These are phyloP conservation scores for Phylloporus sp. DNA, from an alignment of 768 basidiomycete species.

Conservation along the genomic window DNA sequence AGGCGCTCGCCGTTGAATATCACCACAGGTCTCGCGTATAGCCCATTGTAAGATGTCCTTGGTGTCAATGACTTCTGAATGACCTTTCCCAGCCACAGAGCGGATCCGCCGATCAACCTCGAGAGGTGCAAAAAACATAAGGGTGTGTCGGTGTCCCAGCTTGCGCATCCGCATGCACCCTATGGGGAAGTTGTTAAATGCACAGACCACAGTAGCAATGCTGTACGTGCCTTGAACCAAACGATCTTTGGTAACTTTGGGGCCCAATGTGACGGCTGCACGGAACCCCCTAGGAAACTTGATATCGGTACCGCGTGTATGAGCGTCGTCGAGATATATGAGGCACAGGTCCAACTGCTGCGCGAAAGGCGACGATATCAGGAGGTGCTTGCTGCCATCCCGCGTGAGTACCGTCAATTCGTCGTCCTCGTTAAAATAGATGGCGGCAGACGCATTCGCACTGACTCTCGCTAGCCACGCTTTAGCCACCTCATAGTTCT, in stretches of 20 bases:
- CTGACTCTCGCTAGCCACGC: constrained; percentile 38
- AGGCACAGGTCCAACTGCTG: constrained; percentile 34
- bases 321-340: constrained; percentile 38
- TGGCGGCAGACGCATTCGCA: constrained; percentile 19
- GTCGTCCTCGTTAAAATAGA: constrained; percentile 31
- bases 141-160: constrained; percentile 43
- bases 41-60: constrained; percentile 41
- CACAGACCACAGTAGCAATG: not conserved
- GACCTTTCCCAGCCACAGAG: constrained; percentile 11
- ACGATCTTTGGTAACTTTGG: constrained; percentile 36
- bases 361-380: constrained; percentile 31
- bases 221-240: constrained; percentile 29
- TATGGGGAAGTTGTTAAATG: constrained; percentile 10
- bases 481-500: constrained; percentile 37
- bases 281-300: constrained; percentile 32
- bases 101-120: constrained; percentile 39
- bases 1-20: constrained; percentile 37
- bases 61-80: constrained; percentile 3
- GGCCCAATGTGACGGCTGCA: constrained; percentile 36
- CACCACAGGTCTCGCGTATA: constrained; percentile 40
- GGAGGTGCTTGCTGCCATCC: constrained; percentile 27
- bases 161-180: constrained; percentile 53
- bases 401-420: constrained; percentile 29
- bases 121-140: constrained; percentile 43
- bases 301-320: constrained; percentile 38